These are phyloP conservation scores for Sugiyamaella mastotermitis DNA, from an alignment of 805 yeast genomes.

Conservation along the genomic window DNA sequence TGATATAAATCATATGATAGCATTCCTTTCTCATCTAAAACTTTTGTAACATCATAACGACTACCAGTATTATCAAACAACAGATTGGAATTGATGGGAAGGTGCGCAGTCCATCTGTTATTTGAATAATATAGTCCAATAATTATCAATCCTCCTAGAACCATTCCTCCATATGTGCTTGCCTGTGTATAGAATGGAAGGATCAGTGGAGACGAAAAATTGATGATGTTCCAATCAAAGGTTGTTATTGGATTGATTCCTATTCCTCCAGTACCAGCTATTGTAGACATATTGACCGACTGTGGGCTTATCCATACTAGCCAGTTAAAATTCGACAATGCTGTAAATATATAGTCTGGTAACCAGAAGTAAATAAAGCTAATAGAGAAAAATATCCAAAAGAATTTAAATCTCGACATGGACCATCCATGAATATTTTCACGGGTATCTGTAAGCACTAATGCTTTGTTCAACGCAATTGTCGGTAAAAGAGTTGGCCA, in stretches of 20 bases:
- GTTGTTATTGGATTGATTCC: slow-evolving; percentile 43
- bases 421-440: slow-evolving; percentile 52
- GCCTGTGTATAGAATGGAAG: slow-evolving; percentile 38
- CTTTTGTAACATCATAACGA: slow-evolving; percentile 41
- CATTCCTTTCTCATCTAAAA: slow-evolving; percentile 37
- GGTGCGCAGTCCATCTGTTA: slow-evolving; percentile 52
- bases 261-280: slow-evolving; percentile 48
- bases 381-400: slow-evolving; percentile 36
- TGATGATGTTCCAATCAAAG: slow-evolving; percentile 39
- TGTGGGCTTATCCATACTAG: slow-evolving; percentile 49
- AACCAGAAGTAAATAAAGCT: slow-evolving; percentile 59
- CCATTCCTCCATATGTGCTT: slow-evolving; percentile 28
- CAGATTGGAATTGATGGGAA: slow-evolving; percentile 53
- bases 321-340: slow-evolving; percentile 60
- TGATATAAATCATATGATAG: slow-evolving; percentile 45
- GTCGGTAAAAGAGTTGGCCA: slow-evolving; percentile 55
- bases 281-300: slow-evolving; percentile 52
- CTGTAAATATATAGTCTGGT: slow-evolving; percentile 61
- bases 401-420: slow-evolving; percentile 47
- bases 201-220: slow-evolving; percentile 30
- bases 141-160: slow-evolving; percentile 36
- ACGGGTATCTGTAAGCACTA: slow-evolving; percentile 43
- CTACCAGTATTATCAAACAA: slow-evolving; percentile 50
- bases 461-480: slow-evolving; percentile 42
- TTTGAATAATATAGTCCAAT: slow-evolving; percentile 50